Base-by-base conservation (phyloP, 257 asterid species). In the Rehmannia glutinosa region DNA sequence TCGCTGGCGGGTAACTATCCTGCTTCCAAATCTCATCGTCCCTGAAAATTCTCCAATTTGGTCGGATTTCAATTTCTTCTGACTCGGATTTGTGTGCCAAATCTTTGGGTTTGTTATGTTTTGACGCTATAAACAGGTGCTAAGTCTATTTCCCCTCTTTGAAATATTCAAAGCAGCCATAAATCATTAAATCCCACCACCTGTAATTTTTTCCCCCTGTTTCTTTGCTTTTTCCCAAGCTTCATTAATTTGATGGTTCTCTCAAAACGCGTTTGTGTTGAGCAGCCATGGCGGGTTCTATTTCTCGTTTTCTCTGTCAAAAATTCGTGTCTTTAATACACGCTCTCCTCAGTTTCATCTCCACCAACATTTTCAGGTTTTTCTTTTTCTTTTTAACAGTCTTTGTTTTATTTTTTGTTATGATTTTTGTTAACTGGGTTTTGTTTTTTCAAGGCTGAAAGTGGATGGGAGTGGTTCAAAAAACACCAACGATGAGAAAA, bases 1-100 rank as follows among this genome's bases (percentile, higher is more conserved):
- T 85, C 74, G 96, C 72, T 85, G 75, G 72, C 11, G 25, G 16
- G 92, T 85, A 81, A 79, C 88, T 32, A 62, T 86, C 91, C 55
- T 21, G 82, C 80, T 78, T 67, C 43, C 62, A 73, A 75, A 74
- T 80, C 84, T 85, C 77, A 65, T 49, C 71, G 28, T 41, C 71
- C 76, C 70, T 62, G 5, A 3, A 27, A 25, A 71, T 36, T 71
- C 76, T 75, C 84, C 78, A 59, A 73, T 86, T 88, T 72, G 96
- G 92, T 88, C 81, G 79, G 75, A 66, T 83, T 81, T 87, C 95
- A 42, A 70, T 73, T 23, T 84, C 87, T 50, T 64, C 77, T 25
- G 65, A 71, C 71, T 74, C 78, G 2, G 79, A 28, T 66, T 73
- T 19, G 6, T 36, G 38, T 60, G 42, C 72, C 20, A 66, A 66